Evolutionary conservation across 2,329 filamentous ascomycete species (phyloP), one percentile per base, ranked within the genome.

Genomic region (Botrytis paeoniae): DNA sequence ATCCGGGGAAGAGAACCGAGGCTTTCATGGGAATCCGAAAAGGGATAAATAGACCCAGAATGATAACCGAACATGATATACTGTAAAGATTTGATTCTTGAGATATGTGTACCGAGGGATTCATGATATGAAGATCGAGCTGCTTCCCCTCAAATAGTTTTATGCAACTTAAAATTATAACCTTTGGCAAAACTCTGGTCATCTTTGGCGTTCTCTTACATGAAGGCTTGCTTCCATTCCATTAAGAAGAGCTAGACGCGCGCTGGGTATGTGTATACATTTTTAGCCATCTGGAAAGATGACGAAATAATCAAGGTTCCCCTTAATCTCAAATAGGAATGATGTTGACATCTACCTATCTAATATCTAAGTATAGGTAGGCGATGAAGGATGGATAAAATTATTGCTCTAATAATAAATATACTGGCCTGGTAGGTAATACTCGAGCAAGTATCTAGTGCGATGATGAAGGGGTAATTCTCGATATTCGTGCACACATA

Each of bases 1-100:
- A 68, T 68, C 65, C 48, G 65, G 65, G 65, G 65, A 68, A 68
- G 65, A 41, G 48, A 68, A 37, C 65, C 48, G 65, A 68, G 65
- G 22, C 48, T 41, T n/a, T 39, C 48, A 32, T 22, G n/a, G 64
- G 18, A 57, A 41, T 68, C n/a, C 48, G 6, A 39, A 57, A 43
- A 57, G 48, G 37, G 65, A 68, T 41, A 57, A 32, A 29, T 32
- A 35, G 64, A 54, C 35, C 64, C 48, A 41, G 39, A 54, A 68
- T 41, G 48, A 41, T 57, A 48, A 20, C 25, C 29, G 25, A 54
- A 57, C 20, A 10, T 63, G 25, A 41, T 29, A 25, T 62, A 37
- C 14, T 5, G 8, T 29, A n/a, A 16, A 16, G 25, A 54, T 29
- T 57, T 18, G n/a, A 57, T 45, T 37, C 35, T 61, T 25, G 59